Conservation (phyloP, 2,329 filamentous ascomycete genomes). For the Venturia carpophila region DNA sequence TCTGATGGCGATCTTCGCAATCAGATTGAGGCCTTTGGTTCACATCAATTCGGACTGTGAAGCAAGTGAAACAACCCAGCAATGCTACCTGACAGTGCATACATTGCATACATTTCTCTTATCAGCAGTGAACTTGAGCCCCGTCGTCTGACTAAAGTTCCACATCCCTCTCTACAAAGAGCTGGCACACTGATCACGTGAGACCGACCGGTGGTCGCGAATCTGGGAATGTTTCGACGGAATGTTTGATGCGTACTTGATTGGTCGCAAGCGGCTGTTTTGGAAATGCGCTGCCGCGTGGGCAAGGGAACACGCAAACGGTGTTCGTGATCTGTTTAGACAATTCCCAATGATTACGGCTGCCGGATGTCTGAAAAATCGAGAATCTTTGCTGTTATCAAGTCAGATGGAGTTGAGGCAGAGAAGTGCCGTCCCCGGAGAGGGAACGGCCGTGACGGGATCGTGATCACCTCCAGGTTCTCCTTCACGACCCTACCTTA, state of each 20-base stretch:
- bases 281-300: background rate
- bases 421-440: too few relatives aligned
- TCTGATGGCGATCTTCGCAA: too few relatives aligned
- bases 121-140: background rate
- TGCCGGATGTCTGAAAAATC: too few relatives aligned
- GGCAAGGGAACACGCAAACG: background rate
- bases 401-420: too few relatives aligned
- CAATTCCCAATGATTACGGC: too few relatives aligned
- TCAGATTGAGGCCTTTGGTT: too few relatives aligned
- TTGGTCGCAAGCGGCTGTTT: background rate
- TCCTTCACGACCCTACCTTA: background rate
- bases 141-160: background rate
- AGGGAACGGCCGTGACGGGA: background rate
- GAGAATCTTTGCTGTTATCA: too few relatives aligned
- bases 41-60: too few relatives aligned
- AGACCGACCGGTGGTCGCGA: background rate
- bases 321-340: too few relatives aligned
- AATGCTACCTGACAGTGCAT: too few relatives aligned
- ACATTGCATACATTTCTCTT: background rate
- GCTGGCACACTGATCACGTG: background rate
- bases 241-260: background rate
- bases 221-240: background rate
- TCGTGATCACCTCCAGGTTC: background rate
- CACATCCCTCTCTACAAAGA: background rate
- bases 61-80: too few relatives aligned